These are phyloP conservation scores for Ambrosiella cleistominuta DNA, from an alignment of 2,329 filamentous ascomycete genomes.

Conservation along the genomic window DNA sequence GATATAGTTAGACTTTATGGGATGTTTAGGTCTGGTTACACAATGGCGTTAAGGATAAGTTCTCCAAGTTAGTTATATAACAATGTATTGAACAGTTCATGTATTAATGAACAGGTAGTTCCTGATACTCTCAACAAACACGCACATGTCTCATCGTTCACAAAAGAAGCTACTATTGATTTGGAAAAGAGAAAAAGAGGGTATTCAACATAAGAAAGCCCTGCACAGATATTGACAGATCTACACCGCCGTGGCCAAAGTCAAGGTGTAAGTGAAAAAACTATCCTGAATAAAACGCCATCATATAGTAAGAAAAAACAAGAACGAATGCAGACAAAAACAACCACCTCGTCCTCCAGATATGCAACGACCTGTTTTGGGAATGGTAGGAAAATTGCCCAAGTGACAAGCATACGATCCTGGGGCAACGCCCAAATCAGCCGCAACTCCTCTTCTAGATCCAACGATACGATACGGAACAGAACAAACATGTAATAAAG, in stretches of 20 bases:
- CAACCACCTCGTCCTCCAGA: background rate
- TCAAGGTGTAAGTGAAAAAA: conserved; percentile 5
- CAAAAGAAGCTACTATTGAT: no score
- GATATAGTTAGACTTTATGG: background rate
- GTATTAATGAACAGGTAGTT: no score
- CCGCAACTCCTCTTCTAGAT: background rate
- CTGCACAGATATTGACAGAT: background rate
- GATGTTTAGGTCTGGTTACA: background rate
- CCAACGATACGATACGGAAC: background rate
- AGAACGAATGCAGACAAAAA: background rate
- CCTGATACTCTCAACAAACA: no score
- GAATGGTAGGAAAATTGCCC: no score
- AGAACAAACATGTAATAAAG: background rate
- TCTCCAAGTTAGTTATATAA: background rate
- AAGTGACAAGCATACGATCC: background rate
- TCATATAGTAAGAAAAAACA: conserved; percentile 7
- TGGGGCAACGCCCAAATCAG: background rate
- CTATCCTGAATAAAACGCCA: conserved; percentile 11
- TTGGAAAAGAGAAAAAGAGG: no score
- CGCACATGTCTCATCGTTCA: no score
- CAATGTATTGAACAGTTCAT: background rate
- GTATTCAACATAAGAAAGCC: background rate
- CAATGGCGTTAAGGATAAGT: background rate
- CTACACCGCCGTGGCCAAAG: background rate
- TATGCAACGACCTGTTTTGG: background rate